Evolutionary conservation across 345 rosid species (phyloP), one percentile per base, ranked within the genome.

Genomic region (Syzygium aqueum): DNA sequence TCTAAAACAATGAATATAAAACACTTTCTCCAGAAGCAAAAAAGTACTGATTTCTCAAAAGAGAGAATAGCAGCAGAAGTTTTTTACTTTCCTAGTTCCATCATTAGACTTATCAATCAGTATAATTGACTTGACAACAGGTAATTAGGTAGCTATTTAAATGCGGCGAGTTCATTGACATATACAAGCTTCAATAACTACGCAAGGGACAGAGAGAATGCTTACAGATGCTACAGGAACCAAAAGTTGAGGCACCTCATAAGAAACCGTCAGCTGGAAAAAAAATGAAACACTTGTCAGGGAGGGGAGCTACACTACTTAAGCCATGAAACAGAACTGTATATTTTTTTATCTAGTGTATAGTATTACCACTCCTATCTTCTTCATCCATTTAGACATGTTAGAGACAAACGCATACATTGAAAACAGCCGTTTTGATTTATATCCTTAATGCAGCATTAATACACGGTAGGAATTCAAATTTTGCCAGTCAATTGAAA

Each of bases 181-280:
- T 73, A 37, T 4, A 73, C 82, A 9, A 10, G 82, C 27, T 11
- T 73, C 49, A 19, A 37, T 73, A 84, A 84, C 59, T 17, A 53
- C 51, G 46, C 73, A 82, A 51, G 86, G 54, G 10, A 82, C 59
- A 53, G 83, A 53, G 52, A 65, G 89, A 87, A 61, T 84, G 87
- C 94, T 95, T 92, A 96, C 99, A 16, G 98, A 77, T 91, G 99
- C 97, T 56, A 97, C 93, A 17, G 99, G 99, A 77, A 40, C 51
- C 90, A 97, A 91, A 85, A 97, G 93, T 86, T 90, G 92, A 17
- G 99, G 99, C 89, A 97, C 98, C 89, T 97, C 99, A 51, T 96
- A 97, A 33, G 99, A 95, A 89, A 96, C 95, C 14, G 98, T 97
- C 84, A 97, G 94, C 99, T 97, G 97, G 89, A 90, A 91, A 85